Conservation (phyloP, 768 basidiomycete genomes). For the Russula foetens region DNA sequence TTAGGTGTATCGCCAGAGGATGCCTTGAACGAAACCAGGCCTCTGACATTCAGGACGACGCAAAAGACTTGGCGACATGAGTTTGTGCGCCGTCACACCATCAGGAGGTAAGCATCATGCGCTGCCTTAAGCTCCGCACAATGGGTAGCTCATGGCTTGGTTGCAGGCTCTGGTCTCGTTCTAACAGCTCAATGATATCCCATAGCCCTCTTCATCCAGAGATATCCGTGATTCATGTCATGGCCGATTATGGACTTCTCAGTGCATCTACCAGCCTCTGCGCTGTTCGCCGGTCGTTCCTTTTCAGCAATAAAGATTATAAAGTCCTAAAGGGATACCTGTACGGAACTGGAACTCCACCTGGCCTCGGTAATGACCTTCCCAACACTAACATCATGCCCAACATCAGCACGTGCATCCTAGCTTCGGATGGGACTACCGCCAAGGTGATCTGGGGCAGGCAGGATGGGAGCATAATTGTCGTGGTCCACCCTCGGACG, state of each 20-base stretch:
- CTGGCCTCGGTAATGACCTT: constrained; percentile 58
- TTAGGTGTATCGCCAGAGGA: constrained; percentile 59
- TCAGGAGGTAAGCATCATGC: constrained; percentile 39
- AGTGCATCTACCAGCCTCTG: constrained; percentile 60
- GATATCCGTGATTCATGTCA: constrained; percentile 51
- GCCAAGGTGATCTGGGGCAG: constrained; percentile 72
- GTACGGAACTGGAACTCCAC: constrained; percentile 50
- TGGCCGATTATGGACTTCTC: constrained; percentile 49
- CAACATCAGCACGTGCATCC: constrained; percentile 48
- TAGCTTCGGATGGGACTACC: constrained; percentile 55
- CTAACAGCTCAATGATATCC: constrained; percentile 48
- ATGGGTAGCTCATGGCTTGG: background rate
- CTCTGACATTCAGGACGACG: constrained; percentile 46
- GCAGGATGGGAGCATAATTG: constrained; percentile 54
- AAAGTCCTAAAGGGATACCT: constrained; percentile 64
- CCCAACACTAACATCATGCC: constrained; percentile 70
- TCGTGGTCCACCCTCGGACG: constrained; percentile 47
- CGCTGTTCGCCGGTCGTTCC: constrained; percentile 63
- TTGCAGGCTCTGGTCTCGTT: constrained; percentile 60
- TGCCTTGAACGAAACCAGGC: constrained; percentile 36
- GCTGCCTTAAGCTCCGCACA: background rate
- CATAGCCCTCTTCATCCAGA: constrained; percentile 56
- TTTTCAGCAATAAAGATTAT: constrained; percentile 59
- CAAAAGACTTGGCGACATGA: constrained; percentile 63
- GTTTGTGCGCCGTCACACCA: constrained; percentile 48